These are phyloP conservation scores for Hanseniaspora clermontiae DNA, from an alignment of 805 yeast genomes.

Conservation along the genomic window DNA sequence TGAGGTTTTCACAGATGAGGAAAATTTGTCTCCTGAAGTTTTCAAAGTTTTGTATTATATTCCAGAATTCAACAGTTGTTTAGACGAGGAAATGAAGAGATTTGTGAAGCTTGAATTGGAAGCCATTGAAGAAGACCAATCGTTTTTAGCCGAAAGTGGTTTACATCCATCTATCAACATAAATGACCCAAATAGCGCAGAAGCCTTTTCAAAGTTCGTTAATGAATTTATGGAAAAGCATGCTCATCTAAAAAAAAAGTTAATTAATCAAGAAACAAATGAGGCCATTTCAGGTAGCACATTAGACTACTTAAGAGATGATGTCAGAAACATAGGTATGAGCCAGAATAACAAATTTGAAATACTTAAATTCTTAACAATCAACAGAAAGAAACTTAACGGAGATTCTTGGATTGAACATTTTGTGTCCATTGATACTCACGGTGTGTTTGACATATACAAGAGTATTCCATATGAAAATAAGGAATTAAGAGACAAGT, in stretches of 20 bases:
- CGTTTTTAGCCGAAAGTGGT: slow-evolving; percentile 19
- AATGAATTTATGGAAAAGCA: neutral
- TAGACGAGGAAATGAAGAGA: neutral
- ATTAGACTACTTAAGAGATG: neutral
- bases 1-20: neutral
- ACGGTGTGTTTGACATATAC: slow-evolving; percentile 49
- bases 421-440: slow-evolving; percentile 1
- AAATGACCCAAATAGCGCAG: too few relatives aligned
- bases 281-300: neutral
- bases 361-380: neutral
- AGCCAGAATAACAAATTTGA: neutral
- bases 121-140: neutral
- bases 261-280: neutral
- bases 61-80: neutral
- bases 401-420: slow-evolving; percentile 4
- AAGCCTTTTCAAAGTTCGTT: neutral
- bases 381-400: neutral
- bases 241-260: neutral
- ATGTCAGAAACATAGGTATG: neutral
- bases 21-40: neutral
- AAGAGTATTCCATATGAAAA: slow-evolving; percentile 32
- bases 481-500: slow-evolving; percentile 38
- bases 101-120: neutral
- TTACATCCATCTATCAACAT: neutral
- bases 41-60: slow-evolving; percentile 2